phyloP scores from a whole-genome alignment of 257 asterid species.

The Solanum dulcamara region DNA sequence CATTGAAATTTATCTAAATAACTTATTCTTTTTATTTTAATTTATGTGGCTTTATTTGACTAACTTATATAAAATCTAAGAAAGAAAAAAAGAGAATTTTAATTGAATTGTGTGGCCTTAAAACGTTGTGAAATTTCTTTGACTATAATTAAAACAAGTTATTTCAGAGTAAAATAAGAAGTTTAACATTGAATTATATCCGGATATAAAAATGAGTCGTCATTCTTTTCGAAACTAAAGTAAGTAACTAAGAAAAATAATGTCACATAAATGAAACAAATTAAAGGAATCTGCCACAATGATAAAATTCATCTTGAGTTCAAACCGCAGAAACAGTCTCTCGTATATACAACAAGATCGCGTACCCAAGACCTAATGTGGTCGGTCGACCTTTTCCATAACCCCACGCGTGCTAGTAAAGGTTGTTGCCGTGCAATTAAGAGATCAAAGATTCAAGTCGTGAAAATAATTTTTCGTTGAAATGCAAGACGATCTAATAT shows the following conservation, averaged over 20 bases:
- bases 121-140: neutral
- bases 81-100: no score
- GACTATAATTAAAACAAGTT: accelerated
- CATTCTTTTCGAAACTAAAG: neutral
- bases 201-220: neutral
- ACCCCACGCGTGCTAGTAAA: neutral
- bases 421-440: neutral
- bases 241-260: neutral
- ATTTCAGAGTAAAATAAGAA: neutral
- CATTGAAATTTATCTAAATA: neutral
- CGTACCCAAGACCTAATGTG: no score
- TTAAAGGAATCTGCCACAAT: neutral
- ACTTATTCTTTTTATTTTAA: neutral
- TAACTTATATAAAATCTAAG: accelerated
- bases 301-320: neutral
- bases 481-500: no score
- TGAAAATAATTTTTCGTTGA: accelerated
- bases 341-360: neutral
- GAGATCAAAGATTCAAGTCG: accelerated
- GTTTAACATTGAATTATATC: neutral
- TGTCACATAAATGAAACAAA: neutral
- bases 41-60: neutral
- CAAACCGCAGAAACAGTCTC: neutral
- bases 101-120: neutral
- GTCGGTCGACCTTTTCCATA: no score